Evolutionary conservation across 371 early-diverging fungal species (phyloP), one percentile per base, ranked within the genome.

Genomic region (Neoconidiobolus thromboides): DNA sequence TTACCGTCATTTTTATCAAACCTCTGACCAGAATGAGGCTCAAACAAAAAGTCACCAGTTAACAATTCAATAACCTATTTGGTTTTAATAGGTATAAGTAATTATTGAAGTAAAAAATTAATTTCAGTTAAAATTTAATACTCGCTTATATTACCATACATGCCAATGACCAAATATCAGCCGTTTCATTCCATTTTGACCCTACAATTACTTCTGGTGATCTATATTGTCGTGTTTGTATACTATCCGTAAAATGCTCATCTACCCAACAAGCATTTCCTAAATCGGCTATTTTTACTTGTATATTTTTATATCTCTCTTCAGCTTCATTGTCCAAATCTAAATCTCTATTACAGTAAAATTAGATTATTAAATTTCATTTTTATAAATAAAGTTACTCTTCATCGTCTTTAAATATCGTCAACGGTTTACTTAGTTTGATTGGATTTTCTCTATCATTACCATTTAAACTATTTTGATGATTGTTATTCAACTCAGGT

Each of bases 221-320:
- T 51, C 99, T 83, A 63, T 99, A 99, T 70, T 95, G 98, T 55
- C 98, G 82, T 37, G 98, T 96, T 67, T 96, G 96, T 60, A 98
- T 95, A 69, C 96, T 96, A 61, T 86, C 85, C 0, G 93, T 92
- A 61, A 93, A 93, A 66, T 94, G 94, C 62, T 91, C 84, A 65
- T 94, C 77, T 1, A 83, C 81, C 91, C 93, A 94, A 66, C 93
- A 94, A n/a, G 98, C 93, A 65, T 95, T 97, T 12, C 98, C 97
- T 46, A 96, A 75, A 76, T 97, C 98, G 5, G 97, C 95, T 65
- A 97, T 91, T 68, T 97, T 98, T 55, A 96, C 86, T 0, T 71
- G 75, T 42, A 87, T 75, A 7, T 61, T 66, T 60, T 70, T 42
- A 1, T 38, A 36, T 55, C 7, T 60, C 26, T 26, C 26, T 26